These are phyloP conservation scores for Gonium pectorale DNA, from an alignment of 139 green algal genomes.

Conservation along the genomic window DNA sequence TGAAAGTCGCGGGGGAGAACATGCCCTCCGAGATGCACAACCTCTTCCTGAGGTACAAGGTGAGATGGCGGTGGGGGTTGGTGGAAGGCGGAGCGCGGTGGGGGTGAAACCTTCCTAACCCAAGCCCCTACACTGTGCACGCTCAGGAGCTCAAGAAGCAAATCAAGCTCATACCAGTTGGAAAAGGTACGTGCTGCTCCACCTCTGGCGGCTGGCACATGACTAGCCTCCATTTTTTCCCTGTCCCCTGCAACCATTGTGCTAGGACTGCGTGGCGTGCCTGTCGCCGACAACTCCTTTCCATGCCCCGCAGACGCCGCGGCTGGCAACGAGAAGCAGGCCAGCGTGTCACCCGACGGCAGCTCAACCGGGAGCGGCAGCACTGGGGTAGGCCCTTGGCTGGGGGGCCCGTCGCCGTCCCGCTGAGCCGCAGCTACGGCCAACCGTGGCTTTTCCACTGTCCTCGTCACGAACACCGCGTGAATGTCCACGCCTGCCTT, in stretches of 20 bases:
- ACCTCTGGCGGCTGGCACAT: too few species aligned
- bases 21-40: constrained; percentile 36
- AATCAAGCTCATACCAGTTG: constrained; percentile 51
- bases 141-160: constrained; percentile 55
- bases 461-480: too few species aligned
- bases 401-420: background rate
- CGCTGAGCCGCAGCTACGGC: background rate
- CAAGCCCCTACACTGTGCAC: too few species aligned
- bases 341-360: background rate
- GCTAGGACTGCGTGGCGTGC: too few species aligned
- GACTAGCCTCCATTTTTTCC: too few species aligned
- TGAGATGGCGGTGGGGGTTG: background rate
- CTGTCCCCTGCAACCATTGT: too few species aligned
- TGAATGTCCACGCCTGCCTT: too few species aligned
- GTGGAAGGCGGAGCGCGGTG: background rate
- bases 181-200: constrained; percentile 8
- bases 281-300: too few species aligned
- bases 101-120: background rate
- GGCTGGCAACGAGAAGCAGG: constrained; percentile 18
- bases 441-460: too few species aligned
- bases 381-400: constrained; percentile 24
- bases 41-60: constrained; percentile 59
- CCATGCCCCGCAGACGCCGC: background rate
- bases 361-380: constrained; percentile 10
- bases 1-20: constrained; percentile 28